Evolutionary conservation across 257 asterid species (phyloP).

Genomic region (Fraxinus anomala): DNA sequence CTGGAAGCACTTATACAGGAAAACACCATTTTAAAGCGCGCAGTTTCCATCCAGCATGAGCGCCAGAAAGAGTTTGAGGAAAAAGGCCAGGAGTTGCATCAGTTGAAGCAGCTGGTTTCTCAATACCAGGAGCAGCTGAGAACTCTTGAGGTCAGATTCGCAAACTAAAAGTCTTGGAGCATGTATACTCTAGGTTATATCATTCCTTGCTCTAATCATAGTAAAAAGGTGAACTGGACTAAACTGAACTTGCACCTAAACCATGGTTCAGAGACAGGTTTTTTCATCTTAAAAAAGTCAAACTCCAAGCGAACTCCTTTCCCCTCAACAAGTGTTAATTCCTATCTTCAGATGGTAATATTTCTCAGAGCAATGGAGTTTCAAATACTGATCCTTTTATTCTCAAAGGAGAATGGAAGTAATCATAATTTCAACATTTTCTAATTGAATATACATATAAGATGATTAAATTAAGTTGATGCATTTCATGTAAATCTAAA

Average conservation of each 20-base stretch:
- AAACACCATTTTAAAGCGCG: constrained; percentile 75
- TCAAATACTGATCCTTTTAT: not conserved
- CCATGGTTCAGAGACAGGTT: not conserved
- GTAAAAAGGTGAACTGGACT: constrained; percentile 7
- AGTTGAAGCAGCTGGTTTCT: constrained; percentile 76
- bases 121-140: constrained; percentile 94
- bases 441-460: no score
- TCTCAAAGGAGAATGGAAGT: not conserved
- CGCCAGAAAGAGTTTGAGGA: constrained; percentile 89
- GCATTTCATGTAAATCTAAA: not conserved
- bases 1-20: constrained; percentile 73
- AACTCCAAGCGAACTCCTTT: not conserved
- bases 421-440: not conserved
- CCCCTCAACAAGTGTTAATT: not conserved
- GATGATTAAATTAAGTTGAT: not conserved
- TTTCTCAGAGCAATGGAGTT: constrained; percentile 3
- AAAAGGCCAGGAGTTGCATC: constrained; percentile 74
- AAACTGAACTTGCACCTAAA: not conserved
- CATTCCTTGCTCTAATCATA: not conserved
- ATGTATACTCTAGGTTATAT: constrained; percentile 13
- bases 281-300: not conserved
- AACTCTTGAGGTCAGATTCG: constrained; percentile 81
- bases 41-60: constrained; percentile 84
- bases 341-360: not conserved
- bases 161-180: not conserved